These are phyloP conservation scores for Dactylellina cionopaga DNA, from an alignment of 2,329 filamentous ascomycete genomes.

Conservation along the genomic window DNA sequence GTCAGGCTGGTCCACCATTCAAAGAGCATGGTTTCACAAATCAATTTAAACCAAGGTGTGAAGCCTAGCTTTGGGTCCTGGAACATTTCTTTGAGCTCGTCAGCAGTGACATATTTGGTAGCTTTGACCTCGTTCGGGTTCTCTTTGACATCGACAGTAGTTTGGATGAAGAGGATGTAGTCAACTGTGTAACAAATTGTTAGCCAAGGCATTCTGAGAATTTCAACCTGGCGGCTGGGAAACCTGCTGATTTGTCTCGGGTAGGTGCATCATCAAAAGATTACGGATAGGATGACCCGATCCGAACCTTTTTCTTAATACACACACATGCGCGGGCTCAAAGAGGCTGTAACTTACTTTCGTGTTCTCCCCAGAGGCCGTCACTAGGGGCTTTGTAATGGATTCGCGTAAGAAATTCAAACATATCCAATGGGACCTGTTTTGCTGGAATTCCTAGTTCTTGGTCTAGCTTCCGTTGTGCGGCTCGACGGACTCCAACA, in stretches of 20 bases:
- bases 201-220: neutral
- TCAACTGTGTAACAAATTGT: conserved; percentile 71
- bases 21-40: conserved; percentile 96
- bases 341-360: conserved; percentile 72
- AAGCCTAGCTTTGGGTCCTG: conserved; percentile 81
- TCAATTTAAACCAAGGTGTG: conserved; percentile 99
- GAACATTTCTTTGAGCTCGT: conserved; percentile 86
- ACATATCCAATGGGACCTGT: conserved; percentile 90
- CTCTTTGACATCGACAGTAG: conserved; percentile 81
- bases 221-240: conserved; percentile 2
- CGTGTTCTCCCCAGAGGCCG: conserved; percentile 98
- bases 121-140: conserved; percentile 91
- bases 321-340: neutral
- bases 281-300: conserved; percentile 14
- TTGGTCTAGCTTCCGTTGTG: conserved; percentile 91
- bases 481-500: conserved; percentile 87
- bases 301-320: conserved; percentile 18
- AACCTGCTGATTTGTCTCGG: conserved; percentile 41
- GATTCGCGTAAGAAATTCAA: conserved; percentile 93
- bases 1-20: conserved; percentile 95
- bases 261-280: conserved; percentile 38
- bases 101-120: conserved; percentile 82
- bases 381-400: conserved; percentile 98
- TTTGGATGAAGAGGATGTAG: conserved; percentile 98
- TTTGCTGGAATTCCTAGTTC: conserved; percentile 90